These are phyloP conservation scores for Chytridium lagenaria DNA, from an alignment of 371 early-diverging fungal genomes.

Conservation along the genomic window DNA sequence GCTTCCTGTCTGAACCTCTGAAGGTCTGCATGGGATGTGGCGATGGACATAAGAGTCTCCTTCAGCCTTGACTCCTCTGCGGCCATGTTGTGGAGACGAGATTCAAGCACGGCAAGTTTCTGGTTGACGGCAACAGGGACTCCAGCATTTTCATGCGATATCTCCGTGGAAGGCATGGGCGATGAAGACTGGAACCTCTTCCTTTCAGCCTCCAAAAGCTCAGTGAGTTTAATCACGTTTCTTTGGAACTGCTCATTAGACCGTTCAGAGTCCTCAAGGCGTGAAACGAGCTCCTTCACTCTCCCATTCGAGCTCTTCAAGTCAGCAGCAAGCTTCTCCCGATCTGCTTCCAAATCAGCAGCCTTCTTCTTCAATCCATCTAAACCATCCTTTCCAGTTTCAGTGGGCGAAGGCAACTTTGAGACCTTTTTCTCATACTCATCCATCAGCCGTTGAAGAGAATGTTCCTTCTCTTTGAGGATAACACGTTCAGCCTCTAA, in stretches of 20 bases:
- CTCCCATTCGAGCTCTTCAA: not conserved
- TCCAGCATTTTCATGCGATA: not conserved
- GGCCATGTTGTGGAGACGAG: constrained; percentile 13
- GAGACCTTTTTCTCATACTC: constrained; percentile 8
- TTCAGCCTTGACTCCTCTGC: constrained; percentile 28
- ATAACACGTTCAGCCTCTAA: not conserved
- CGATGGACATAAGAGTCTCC: constrained; percentile 22
- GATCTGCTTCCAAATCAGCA: not conserved
- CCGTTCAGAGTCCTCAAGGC: constrained; percentile 28
- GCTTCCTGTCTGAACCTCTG: constrained; percentile 24
- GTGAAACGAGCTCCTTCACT: constrained; percentile 9
- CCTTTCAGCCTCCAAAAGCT: constrained; percentile 39
- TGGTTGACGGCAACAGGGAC: constrained; percentile 20
- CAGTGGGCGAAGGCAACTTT: not conserved
- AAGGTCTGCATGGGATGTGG: constrained; percentile 24
- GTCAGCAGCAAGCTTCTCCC: constrained; percentile 2
- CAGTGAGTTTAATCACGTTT: constrained; percentile 36
- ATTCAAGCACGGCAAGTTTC: constrained; percentile 20
- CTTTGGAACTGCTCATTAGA: constrained; percentile 34
- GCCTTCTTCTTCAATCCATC: constrained; percentile 1
- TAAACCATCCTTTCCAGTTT: not conserved
- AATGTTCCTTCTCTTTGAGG: constrained; percentile 6
- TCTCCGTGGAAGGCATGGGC: too few species aligned
- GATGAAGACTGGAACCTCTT: too few species aligned
- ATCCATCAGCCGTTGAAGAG: constrained; percentile 8